Evolutionary conservation across 768 basidiomycete genomes (phyloP).

Genomic region (Chlorophyllum brunneum): DNA sequence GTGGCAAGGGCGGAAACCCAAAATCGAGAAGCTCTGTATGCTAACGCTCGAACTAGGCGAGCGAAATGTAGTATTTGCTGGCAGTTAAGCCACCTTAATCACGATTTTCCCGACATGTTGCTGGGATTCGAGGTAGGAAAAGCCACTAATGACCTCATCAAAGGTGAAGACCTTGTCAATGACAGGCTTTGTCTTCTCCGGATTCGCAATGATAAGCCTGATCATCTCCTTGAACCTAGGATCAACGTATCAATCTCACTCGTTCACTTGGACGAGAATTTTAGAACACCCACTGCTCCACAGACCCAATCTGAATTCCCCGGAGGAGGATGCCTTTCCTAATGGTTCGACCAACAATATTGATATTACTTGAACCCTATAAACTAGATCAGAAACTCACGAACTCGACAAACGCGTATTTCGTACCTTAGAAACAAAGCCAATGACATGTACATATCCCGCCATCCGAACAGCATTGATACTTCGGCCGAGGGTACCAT

Average conservation of each 20-base stretch:
- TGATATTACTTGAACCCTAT: conserved; percentile 14
- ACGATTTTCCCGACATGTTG: conserved; percentile 59
- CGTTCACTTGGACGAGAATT: no score
- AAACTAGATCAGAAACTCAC: not conserved
- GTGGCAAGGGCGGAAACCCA: no score
- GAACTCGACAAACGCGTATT: not conserved
- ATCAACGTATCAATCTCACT: no score
- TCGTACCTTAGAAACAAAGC: conserved; percentile 41
- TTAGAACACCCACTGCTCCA: conserved; percentile 54
- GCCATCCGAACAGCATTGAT: conserved; percentile 34
- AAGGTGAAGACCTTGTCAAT: conserved; percentile 57
- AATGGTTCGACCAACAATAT: no score
- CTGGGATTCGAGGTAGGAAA: conserved; percentile 45
- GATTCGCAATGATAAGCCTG: conserved; percentile 39
- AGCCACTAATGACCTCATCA: conserved; percentile 46
- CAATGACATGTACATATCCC: conserved; percentile 48
- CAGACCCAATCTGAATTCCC: conserved; percentile 53
- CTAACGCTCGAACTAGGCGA: no score
- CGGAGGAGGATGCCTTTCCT: conserved; percentile 38
- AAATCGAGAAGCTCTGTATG: no score
- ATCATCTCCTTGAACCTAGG: conserved; percentile 52
- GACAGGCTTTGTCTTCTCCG: conserved; percentile 40
- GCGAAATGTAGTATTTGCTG: no score
- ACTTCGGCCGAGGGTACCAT: conserved; percentile 44
- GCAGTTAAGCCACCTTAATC: conserved; percentile 36